Conservation (phyloP, 1,284 basidiomycete genomes). For the Marasmius tenuissimus region DNA sequence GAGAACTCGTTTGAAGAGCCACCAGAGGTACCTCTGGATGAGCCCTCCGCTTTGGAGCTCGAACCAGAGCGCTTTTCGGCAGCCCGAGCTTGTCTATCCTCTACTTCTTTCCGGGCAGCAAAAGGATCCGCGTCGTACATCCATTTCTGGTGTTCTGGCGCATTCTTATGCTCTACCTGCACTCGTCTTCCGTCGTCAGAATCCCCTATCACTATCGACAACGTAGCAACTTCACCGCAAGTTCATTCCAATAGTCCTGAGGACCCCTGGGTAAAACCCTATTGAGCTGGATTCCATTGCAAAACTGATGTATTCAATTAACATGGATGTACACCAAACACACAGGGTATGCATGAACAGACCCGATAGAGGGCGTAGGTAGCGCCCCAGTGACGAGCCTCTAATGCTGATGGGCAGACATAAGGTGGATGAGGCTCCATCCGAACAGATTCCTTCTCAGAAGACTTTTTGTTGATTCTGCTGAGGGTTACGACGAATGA, state of each 20-base stretch:
- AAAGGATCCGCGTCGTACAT: slow-evolving; percentile 88
- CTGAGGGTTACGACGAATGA: slow-evolving; percentile 66
- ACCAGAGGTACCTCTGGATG: slow-evolving; percentile 5
- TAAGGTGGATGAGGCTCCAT: slow-evolving; percentile 73
- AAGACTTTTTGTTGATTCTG: slow-evolving; percentile 68
- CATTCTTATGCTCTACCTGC: slow-evolving; percentile 62
- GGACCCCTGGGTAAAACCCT: slow-evolving; percentile 79
- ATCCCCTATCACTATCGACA: neutral
- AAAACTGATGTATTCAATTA: slow-evolving; percentile 52
- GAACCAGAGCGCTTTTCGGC: slow-evolving; percentile 40
- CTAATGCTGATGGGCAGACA: slow-evolving; percentile 58
- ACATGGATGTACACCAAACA: neutral
- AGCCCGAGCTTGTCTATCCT: slow-evolving; percentile 61
- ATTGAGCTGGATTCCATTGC: slow-evolving; percentile 77
- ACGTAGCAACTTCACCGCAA: slow-evolving; percentile 37
- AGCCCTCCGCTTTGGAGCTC: neutral
- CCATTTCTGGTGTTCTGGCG: slow-evolving; percentile 76
- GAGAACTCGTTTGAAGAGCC: slow-evolving; percentile 52
- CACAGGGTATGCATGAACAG: slow-evolving; percentile 31
- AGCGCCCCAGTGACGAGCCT: slow-evolving; percentile 87
- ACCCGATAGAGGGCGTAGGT: slow-evolving; percentile 87
- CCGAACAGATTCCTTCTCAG: slow-evolving; percentile 68
- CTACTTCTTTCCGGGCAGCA: slow-evolving; percentile 66
- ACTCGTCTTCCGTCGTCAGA: slow-evolving; percentile 2
- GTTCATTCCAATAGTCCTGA: slow-evolving; percentile 80